These are phyloP conservation scores for Nicotiana rustica DNA, from an alignment of 305 asterid genomes.

Conservation along the genomic window DNA sequence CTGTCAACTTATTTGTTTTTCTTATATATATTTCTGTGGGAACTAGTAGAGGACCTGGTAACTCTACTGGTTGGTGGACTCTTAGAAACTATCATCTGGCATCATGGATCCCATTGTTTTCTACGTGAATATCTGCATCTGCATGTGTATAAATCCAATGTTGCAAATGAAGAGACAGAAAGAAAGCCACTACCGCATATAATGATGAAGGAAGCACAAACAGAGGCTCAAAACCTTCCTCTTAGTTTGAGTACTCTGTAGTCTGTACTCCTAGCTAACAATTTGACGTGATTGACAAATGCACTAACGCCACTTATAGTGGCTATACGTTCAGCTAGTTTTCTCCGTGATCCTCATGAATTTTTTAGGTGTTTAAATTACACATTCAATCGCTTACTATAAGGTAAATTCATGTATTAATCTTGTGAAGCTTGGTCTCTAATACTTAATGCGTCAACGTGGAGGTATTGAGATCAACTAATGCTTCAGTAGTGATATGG, in stretches of 20 bases:
- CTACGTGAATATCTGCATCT: slow-evolving; percentile 24
- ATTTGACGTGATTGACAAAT: slow-evolving; percentile 31
- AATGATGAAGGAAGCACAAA: slow-evolving; percentile 34
- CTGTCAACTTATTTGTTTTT: no score
- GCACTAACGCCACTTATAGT: slow-evolving; percentile 14
- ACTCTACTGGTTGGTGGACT: no score
- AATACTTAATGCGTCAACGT: not conserved
- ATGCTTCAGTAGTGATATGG: no score
- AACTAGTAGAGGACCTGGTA: no score
- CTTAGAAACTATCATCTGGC: no score
- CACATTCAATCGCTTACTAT: no score
- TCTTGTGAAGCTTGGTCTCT: not conserved
- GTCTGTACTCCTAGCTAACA: not conserved
- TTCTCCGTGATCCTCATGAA: not conserved
- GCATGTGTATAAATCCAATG: slow-evolving; percentile 17
- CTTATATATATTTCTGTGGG: no score
- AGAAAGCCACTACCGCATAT: slow-evolving; percentile 1
- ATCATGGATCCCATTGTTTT: not conserved
- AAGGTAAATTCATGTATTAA: not conserved
- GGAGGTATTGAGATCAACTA: not conserved
- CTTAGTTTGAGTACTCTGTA: not conserved
- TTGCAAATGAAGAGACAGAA: not conserved
- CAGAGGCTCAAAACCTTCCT: not conserved
- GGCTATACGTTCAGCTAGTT: not conserved
- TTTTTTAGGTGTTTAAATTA: not conserved